Evolutionary conservation across 257 asterid genomes (phyloP), one percentile per base, ranked within the genome.

Genomic region (Rhazya stricta): DNA sequence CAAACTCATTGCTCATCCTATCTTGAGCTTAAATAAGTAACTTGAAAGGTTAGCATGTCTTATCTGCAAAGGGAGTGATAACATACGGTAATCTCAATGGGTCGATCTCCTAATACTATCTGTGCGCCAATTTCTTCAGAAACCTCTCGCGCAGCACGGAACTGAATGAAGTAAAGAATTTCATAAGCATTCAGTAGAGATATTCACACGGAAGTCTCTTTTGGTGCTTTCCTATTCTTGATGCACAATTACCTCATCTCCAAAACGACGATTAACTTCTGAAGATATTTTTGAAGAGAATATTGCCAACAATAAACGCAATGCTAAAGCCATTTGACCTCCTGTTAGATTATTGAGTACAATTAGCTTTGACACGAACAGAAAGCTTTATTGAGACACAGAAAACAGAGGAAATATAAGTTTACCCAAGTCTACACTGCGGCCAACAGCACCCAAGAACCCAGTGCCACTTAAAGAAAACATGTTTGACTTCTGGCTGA

Each of bases 71-170:
- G 7, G 11, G 60, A 58, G 43, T 53, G n/a, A 67, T 71, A 39
- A 69, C 93, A 73, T 83, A 91, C 97, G 54, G 97, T 94, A 73
- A 94, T 91, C 86, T 94, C 98, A 75, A 94, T 94, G 1, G 96
- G 97, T 43, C 96, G 90, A 83, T 91, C 96, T 45, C 98, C 98
- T 83, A 90, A 84, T 56, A 94, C 96, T 77, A 91, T 78, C 81
- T 94, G 98, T 67, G 96, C 97, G 42, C 97, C 97, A 74, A 89
- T 81, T 84, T 88, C 97, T 79, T 90, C 98, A 48, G 96, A 81
- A 82, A 80, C 93, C 84, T 84, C 89, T 43, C 98, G 84, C 61
- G 98, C 98, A 81, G 96, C 96, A 45, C 93, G 96, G 81, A 94
- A 94, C 98, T 94, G 87, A 61, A 77, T 46, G 51, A 62, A 58